Conservation (phyloP, 768 basidiomycete genomes). For the Tricholoma matsutake region DNA sequence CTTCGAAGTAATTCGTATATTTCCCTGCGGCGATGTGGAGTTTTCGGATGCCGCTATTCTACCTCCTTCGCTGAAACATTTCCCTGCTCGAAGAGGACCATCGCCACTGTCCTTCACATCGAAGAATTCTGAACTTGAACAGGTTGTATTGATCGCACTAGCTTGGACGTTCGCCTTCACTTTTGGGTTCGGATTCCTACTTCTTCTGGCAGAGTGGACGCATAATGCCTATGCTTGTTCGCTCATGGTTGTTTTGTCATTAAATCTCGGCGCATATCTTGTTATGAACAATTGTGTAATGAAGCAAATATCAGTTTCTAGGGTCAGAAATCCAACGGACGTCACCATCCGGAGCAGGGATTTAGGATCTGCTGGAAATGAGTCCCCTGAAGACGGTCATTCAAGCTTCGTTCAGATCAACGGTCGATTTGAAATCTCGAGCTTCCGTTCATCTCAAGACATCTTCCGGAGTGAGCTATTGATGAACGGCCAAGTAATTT, state of each 20-base stretch:
- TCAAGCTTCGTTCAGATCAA: not conserved
- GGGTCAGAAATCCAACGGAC: not conserved
- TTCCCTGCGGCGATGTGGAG: not conserved
- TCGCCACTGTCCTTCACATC: not conserved
- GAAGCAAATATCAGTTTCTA: not conserved
- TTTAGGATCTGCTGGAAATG: not conserved
- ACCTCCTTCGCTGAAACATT: not conserved
- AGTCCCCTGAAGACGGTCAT: not conserved
- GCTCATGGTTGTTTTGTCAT: not conserved
- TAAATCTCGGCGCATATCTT: not conserved
- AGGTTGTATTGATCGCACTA: not conserved
- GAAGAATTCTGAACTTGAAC: not conserved
- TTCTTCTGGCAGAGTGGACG: not conserved
- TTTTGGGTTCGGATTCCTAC: not conserved
- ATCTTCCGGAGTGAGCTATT: not conserved
- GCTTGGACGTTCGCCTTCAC: not conserved
- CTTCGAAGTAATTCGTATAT: not conserved
- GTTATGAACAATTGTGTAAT: not conserved
- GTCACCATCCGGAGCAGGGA: not conserved
- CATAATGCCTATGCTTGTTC: not conserved
- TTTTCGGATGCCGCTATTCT: not conserved
- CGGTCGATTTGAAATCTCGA: not conserved
- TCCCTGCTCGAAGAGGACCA: not conserved
- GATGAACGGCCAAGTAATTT: not conserved
- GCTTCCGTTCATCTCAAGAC: not conserved